phyloP scores from a whole-genome alignment of 2,329 filamentous ascomycete genomes.

The Penicillium sp. region DNA sequence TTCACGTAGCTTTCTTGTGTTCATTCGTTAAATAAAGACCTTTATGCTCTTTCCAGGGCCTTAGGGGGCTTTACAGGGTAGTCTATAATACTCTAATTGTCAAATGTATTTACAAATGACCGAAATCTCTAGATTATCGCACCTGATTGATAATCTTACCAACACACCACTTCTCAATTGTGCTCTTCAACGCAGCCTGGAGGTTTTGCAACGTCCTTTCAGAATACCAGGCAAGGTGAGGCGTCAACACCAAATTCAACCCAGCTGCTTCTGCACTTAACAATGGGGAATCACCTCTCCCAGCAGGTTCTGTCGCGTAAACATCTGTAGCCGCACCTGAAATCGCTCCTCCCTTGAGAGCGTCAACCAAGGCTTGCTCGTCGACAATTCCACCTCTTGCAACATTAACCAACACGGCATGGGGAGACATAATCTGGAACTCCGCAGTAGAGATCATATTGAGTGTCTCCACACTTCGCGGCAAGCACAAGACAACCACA shows the following conservation, averaged over 20 bases:
- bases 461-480: constrained; percentile 30
- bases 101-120: neutral
- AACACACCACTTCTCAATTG: constrained; percentile 12
- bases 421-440: constrained; percentile 40
- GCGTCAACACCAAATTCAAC: constrained; percentile 51
- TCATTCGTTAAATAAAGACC: neutral
- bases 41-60: neutral
- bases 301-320: constrained; percentile 47
- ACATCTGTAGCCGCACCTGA: constrained; percentile 50
- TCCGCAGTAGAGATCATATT: constrained; percentile 38
- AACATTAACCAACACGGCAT: constrained; percentile 49
- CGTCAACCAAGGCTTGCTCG: constrained; percentile 47
- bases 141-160: constrained; percentile 12
- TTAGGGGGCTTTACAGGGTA: neutral
- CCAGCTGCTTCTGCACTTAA: constrained; percentile 38
- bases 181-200: constrained; percentile 19
- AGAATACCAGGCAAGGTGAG: constrained; percentile 56
- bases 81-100: neutral
- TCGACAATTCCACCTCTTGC: constrained; percentile 52
- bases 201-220: constrained; percentile 49
- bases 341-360: constrained; percentile 44
- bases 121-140: neutral
- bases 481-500: constrained; percentile 30
- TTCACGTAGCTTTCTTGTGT: neutral
- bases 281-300: constrained; percentile 43